phyloP scores from a whole-genome alignment of 805 yeast species.

The Saccharomyces mikatae region DNA sequence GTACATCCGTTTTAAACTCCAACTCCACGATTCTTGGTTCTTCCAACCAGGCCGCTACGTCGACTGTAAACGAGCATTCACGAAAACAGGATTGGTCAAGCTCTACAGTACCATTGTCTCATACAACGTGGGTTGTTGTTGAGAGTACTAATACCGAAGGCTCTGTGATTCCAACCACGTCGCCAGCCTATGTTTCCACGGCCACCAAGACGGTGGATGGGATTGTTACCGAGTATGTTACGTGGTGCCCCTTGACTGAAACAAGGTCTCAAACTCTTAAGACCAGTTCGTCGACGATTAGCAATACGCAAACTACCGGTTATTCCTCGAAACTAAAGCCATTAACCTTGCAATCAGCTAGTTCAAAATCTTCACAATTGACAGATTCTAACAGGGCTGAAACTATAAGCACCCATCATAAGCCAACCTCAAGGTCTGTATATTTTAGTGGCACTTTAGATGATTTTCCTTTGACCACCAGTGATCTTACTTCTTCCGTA shows the following conservation, averaged over 20 bases:
- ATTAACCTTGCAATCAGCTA: not conserved
- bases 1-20: not conserved
- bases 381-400: not conserved
- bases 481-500: not conserved
- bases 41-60: not conserved
- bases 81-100: not conserved
- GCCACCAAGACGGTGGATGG: conserved; percentile 21
- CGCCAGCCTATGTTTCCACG: conserved; percentile 6
- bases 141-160: not conserved
- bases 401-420: not conserved
- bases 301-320: not conserved
- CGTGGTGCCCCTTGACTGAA: conserved; percentile 31
- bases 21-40: not conserved
- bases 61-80: conserved; percentile 2
- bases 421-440: not conserved
- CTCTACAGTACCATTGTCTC: not conserved
- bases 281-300: not conserved
- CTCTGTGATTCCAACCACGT: not conserved
- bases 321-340: not conserved
- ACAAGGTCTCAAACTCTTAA: not conserved
- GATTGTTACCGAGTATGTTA: conserved; percentile 25
- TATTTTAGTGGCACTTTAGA: not conserved
- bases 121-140: not conserved
- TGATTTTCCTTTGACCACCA: not conserved
- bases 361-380: not conserved